Evolutionary conservation across 2,329 filamentous ascomycete genomes (phyloP), one percentile per base, ranked within the genome.

Genomic region (Claviceps paspali): DNA sequence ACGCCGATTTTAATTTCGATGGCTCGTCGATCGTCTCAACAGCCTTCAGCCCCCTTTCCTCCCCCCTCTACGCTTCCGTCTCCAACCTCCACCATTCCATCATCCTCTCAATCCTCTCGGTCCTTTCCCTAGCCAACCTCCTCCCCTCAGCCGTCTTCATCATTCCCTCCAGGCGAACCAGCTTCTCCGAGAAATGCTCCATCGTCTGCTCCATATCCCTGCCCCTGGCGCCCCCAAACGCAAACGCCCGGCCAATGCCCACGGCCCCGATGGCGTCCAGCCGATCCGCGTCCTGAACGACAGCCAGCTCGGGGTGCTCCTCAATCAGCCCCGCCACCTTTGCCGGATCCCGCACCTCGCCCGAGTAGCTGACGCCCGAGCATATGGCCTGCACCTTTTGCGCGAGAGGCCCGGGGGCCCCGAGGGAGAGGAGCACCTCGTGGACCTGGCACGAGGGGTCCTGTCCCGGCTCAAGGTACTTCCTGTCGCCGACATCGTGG

Each of bases 271-370:
- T 77, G 4, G 86, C 82, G 59, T 96, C 88, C n/a, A 96, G 64
- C 6, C 87, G 69, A 61, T 95, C 88, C 4, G 87, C 87, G 56
- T 95, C 88, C 60, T 95, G 87, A 23, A 95, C 85, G 33, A 93
- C 73, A 0, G 75, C 86, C 24, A 63, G 51, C 47, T 61, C 59
- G 1, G 83, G 83, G 53, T 82, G 64, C 22, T 60, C 51, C 5
- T 52, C 53, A n/a, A 92, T 63, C n/a, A 87, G 63, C 2, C 61
- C 56, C n/a, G 56, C 57, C 7, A 84, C 76, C 10, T 61, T 58
- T 5, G 57, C 60, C 1, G 79, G 78, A 50, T 86, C 66, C 48
- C 70, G 72, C 34, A 73, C 63, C 57, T 95, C 87, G 45, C 70
- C 68, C 3, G 73, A 78, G 62, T 84, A 94, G 43, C 81, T 84